Conservation (phyloP, 1,139 yeast species). For the Pichia inconspicua region DNA sequence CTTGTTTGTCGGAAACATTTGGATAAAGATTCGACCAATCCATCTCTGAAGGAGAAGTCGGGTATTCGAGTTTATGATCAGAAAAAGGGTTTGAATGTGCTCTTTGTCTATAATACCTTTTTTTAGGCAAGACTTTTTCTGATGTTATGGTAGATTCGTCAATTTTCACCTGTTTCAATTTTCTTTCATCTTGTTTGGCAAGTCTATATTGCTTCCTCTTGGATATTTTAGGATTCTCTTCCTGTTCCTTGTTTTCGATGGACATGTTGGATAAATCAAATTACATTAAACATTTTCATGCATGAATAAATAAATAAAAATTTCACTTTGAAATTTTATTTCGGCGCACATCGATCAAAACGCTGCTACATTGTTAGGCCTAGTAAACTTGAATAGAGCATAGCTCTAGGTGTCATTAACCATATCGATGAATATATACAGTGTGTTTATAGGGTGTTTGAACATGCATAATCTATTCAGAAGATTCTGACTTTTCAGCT, state of each 20-base stretch:
- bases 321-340: too few species aligned
- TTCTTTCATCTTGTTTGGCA: slow-evolving; percentile 26
- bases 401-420: neutral
- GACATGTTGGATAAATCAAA: too few species aligned
- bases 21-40: slow-evolving; percentile 81
- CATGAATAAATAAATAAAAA: too few species aligned
- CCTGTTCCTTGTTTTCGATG: neutral
- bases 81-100: slow-evolving; percentile 98
- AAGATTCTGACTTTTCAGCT: slow-evolving; percentile 10
- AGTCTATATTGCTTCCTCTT: slow-evolving; percentile 27
- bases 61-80: slow-evolving; percentile 88
- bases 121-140: slow-evolving; percentile 47
- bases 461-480: neutral
- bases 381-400: too few species aligned
- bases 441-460: neutral
- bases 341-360: too few species aligned
- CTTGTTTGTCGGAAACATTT: slow-evolving; percentile 37
- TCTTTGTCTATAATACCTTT: slow-evolving; percentile 87
- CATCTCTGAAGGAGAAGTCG: slow-evolving; percentile 73
- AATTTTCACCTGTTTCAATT: slow-evolving; percentile 25
- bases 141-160: slow-evolving; percentile 20
- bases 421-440: neutral
- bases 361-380: too few species aligned
- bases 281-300: too few species aligned
- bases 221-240: slow-evolving; percentile 11